Evolutionary conservation across 257 asterid genomes (phyloP), one percentile per base, ranked within the genome.

Genomic region (Gentiana macrophylla): DNA sequence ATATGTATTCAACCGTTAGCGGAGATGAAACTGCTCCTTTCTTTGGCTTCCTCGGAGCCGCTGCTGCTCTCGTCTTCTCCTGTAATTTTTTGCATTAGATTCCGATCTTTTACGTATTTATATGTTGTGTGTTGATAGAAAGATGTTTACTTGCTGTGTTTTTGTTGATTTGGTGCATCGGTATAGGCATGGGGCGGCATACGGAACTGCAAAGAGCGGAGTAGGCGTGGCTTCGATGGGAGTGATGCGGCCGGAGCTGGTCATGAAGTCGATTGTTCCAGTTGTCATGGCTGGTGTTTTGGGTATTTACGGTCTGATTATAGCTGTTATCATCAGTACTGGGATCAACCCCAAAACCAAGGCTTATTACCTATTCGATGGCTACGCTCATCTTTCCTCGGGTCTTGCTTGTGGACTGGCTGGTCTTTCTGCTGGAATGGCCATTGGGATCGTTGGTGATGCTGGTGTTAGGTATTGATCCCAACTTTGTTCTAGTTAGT

Each of bases 211-310:
- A 2, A 84, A 84, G 82, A 84, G 94, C 67, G 94, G 94, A 8
- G 94, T 84, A 2, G 91, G 94, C 43, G 94, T 84, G 71, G 94
- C 91, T 5, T 84, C 94, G 51, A 84, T 84, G 94, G 94, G 94
- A 62, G 94, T 82, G 70, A 84, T 84, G 94, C 70, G 94, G 57
- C 94, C 90, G 48, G 94, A 84, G 79, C 80, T 84, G 52, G 94
- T 81, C 75, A 84, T 84, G 94, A 84, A 84, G 45, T 84, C 94
- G 4, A 84, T 84, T 46, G 94, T 84, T 62, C 94, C 94, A 2
- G 94, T 84, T 43, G 94, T 84, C 62, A 84, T 84, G 94, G 94
- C 94, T 76, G 94, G 94, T 76, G 94, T 84, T 64, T 78, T 84
- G 72, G 94, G 94, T 72, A 84, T 82, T 8, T 84, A 84, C 46